Conservation (phyloP, 805 yeast species). For the Teunomyces tritomae region DNA sequence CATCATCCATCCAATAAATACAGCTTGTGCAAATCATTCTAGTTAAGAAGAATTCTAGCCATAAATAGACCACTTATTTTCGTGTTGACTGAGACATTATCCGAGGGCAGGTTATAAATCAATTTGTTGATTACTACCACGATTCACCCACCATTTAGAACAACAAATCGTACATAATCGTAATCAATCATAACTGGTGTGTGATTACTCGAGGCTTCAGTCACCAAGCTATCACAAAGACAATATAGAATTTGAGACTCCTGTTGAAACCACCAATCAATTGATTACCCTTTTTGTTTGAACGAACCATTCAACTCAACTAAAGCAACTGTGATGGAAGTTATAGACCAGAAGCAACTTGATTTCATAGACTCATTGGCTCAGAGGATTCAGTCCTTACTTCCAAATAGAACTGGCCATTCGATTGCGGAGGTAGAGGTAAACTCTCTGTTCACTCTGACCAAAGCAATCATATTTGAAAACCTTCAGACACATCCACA, state of each 20-base stretch:
- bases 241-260: not conserved
- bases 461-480: constrained; percentile 27
- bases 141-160: not conserved
- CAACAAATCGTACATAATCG: not conserved
- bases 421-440: constrained; percentile 39
- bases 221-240: not conserved
- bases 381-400: constrained; percentile 30
- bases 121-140: not conserved
- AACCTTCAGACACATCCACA: constrained; percentile 11
- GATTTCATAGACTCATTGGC: constrained; percentile 23
- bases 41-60: not conserved
- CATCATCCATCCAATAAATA: not conserved
- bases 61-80: not conserved
- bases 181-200: not conserved
- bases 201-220: not conserved
- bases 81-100: not conserved
- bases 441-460: constrained; percentile 35
- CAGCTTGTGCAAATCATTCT: not conserved
- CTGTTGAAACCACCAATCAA: not conserved
- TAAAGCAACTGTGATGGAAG: not conserved
- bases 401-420: constrained; percentile 40
- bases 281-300: not conserved
- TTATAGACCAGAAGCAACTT: constrained; percentile 4
- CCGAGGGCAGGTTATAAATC: not conserved
- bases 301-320: not conserved